Percentiles rank a stretch among this genome's conserved stretches.
phyloP scores from a whole-genome alignment of 768 basidiomycete genomes.

The Boletus eberwhitei region DNA sequence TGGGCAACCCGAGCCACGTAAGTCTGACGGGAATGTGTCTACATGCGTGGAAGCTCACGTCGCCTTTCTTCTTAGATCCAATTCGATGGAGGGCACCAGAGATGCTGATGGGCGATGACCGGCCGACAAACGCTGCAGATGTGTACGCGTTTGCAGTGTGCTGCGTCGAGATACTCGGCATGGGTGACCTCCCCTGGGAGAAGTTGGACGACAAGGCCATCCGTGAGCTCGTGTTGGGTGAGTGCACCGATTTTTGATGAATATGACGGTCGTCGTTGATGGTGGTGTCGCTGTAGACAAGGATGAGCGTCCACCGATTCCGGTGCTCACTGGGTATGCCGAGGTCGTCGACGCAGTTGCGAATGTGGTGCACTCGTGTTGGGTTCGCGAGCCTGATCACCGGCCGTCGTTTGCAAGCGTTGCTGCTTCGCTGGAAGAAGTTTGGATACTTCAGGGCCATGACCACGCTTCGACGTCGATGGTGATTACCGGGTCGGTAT shows the following conservation, averaged over 20 bases:
- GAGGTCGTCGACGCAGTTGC: constrained; percentile 33
- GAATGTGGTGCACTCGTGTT: constrained; percentile 51
- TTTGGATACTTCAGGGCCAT: constrained; percentile 39
- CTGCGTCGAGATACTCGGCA: constrained; percentile 60
- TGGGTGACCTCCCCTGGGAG: constrained; percentile 61
- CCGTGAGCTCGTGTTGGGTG: constrained; percentile 49
- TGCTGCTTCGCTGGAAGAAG: constrained; percentile 41
- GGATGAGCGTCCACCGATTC: constrained; percentile 50
- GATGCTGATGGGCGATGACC: constrained; percentile 46
- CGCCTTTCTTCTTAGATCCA: constrained; percentile 47
- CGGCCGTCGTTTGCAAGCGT: constrained; percentile 54
- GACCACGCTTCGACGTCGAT: constrained; percentile 1
- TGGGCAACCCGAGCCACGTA: constrained; percentile 47
- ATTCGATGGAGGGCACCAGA: constrained; percentile 74
- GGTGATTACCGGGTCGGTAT: background rate
- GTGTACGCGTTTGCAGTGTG: constrained; percentile 69
- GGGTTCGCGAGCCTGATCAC: constrained; percentile 49
- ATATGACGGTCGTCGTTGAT: constrained; percentile 18
- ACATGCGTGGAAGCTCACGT: background rate
- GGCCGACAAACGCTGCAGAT: constrained; percentile 54
- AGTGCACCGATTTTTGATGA: constrained; percentile 13
- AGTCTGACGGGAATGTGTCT: background rate
- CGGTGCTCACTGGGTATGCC: constrained; percentile 32
- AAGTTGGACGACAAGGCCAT: constrained; percentile 49
- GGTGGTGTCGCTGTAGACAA: constrained; percentile 36